phyloP scores from a whole-genome alignment of 257 asterid species.

The Salvia miltiorrhiza region DNA sequence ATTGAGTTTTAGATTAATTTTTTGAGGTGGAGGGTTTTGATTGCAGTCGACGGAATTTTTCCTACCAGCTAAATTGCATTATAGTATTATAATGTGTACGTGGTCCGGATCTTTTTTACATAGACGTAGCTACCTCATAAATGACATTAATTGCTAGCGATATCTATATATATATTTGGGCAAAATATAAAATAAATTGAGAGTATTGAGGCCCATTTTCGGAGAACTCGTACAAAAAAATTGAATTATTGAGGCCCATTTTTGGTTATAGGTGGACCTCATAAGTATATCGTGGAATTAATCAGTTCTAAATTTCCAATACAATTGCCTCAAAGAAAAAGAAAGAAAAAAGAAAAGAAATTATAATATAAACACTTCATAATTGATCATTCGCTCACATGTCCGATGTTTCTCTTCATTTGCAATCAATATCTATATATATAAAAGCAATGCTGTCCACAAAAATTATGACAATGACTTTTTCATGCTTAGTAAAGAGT shows the following conservation, averaged over 20 bases:
- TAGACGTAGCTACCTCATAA: constrained; percentile 16
- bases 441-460: not conserved
- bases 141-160: constrained; percentile 19
- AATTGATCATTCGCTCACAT: constrained; percentile 12
- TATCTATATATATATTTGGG: not conserved
- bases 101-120: not conserved
- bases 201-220: constrained; percentile 4
- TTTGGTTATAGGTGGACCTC: not conserved
- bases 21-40: too few relatives aligned
- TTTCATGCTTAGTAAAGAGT: not conserved
- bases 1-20: too few relatives aligned
- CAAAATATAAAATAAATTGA: not conserved
- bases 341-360: too few relatives aligned
- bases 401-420: not conserved
- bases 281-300: not conserved
- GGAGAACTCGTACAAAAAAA: constrained; percentile 5
- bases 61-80: not conserved
- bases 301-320: not conserved
- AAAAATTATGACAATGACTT: not conserved
- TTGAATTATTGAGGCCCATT: constrained; percentile 12
- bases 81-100: not conserved
- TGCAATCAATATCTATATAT: not conserved
- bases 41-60: not conserved
- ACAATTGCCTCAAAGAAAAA: not conserved
- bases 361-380: too few relatives aligned